Conservation (phyloP, 2,329 filamentous ascomycete species). For the Pseudopithomyces maydicus region DNA sequence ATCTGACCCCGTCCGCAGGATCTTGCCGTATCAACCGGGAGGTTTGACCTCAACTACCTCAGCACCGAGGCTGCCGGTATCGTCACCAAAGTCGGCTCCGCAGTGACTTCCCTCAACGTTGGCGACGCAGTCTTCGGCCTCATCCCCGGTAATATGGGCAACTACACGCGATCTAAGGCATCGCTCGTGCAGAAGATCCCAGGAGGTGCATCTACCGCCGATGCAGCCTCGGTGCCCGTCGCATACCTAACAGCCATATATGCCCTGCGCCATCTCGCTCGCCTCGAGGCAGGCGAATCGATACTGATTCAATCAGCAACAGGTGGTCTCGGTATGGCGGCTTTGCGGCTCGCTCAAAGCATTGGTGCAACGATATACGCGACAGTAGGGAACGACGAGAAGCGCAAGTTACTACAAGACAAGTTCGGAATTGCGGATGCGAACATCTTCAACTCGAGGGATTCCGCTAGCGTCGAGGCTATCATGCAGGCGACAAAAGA, state of each 20-base stretch:
- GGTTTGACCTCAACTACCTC: slow-evolving; percentile 18
- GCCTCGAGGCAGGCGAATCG: slow-evolving; percentile 14
- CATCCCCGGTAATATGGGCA: slow-evolving; percentile 28
- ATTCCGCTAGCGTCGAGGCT: neutral
- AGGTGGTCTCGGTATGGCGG: slow-evolving; percentile 24
- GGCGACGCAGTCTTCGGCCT: slow-evolving; percentile 30
- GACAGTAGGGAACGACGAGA: too few relatives aligned
- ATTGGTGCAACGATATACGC: slow-evolving; percentile 30
- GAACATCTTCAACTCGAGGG: slow-evolving; percentile 38
- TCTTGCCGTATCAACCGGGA: slow-evolving; percentile 17
- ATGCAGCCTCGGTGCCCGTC: too few relatives aligned
- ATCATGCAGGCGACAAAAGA: slow-evolving; percentile 17
- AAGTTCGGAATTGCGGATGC: too few relatives aligned
- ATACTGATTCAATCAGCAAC: slow-evolving; percentile 24
- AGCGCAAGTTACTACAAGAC: too few relatives aligned
- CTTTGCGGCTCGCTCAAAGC: slow-evolving; percentile 20
- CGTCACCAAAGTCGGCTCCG: slow-evolving; percentile 14
- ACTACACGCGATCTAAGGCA: slow-evolving; percentile 15
- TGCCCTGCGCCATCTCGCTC: slow-evolving; percentile 20
- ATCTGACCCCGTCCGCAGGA: too few relatives aligned
- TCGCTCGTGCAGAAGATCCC: too few relatives aligned
- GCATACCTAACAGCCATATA: slow-evolving; percentile 30
- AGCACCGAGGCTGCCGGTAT: slow-evolving; percentile 23
- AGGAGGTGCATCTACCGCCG: too few relatives aligned
- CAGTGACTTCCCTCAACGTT: slow-evolving; percentile 12